Evolutionary conservation across 2,329 filamentous ascomycete species (phyloP).

Genomic region (Ceratocystis ficicola): DNA sequence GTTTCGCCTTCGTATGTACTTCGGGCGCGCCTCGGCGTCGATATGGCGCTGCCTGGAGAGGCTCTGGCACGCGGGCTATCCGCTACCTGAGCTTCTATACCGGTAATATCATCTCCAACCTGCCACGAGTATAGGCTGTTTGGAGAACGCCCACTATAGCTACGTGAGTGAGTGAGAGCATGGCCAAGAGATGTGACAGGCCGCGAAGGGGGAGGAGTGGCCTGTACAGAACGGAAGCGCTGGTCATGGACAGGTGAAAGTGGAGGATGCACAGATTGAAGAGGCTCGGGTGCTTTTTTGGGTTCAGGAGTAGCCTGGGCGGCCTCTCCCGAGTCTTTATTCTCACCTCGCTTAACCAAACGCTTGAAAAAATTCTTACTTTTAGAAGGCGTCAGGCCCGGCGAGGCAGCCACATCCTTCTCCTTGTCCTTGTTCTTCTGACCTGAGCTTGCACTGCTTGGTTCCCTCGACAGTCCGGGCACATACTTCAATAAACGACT

Average conservation of each 20-base stretch:
- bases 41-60: conserved; percentile 6
- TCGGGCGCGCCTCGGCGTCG: conserved; percentile 11
- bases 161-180: conserved; percentile 14
- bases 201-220: conserved; percentile 14
- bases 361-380: conserved; percentile 19
- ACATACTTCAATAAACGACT: conserved; percentile 20
- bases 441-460: conserved; percentile 14
- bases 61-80: conserved; percentile 42
- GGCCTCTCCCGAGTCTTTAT: conserved; percentile 8
- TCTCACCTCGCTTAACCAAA: conserved; percentile 15
- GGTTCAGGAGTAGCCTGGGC: background rate
- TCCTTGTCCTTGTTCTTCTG: conserved; percentile 14
- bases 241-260: conserved; percentile 14
- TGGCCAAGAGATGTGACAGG: conserved; percentile 17
- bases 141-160: conserved; percentile 30
- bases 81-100: conserved; percentile 42
- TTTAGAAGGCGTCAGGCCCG: conserved; percentile 12
- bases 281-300: conserved; percentile 1
- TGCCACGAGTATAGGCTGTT: conserved; percentile 45
- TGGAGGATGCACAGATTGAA: conserved; percentile 7
- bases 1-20: conserved; percentile 17
- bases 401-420: conserved; percentile 1
- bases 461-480: conserved; percentile 18
- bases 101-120: conserved; percentile 46
- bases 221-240: conserved; percentile 5